A percentile compares a stretch with the other conserved stretches of the same genome.
phyloP scores from a whole-genome alignment of 2,329 filamentous ascomycete species.

The Aspergillus flavus region DNA sequence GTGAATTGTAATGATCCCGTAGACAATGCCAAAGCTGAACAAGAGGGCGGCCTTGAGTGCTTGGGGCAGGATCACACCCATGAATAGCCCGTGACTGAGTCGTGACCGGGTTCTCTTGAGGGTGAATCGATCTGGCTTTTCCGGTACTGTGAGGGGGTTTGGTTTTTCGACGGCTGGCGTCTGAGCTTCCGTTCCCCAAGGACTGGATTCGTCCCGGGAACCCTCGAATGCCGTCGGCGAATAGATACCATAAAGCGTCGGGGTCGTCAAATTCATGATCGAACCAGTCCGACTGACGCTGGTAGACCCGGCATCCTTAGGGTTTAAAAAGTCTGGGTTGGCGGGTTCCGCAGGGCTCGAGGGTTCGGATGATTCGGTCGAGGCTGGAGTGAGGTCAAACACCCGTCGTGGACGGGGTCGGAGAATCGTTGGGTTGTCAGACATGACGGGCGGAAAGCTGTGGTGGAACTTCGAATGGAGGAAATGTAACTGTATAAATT shows the following conservation, averaged over 20 bases:
- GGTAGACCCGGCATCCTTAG: conserved; percentile 37
- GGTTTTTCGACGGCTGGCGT: conserved; percentile 59
- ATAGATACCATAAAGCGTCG: conserved; percentile 91
- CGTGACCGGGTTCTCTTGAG: conserved; percentile 38
- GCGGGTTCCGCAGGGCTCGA: conserved; percentile 43
- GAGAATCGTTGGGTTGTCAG: conserved; percentile 56
- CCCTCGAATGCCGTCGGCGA: conserved; percentile 63
- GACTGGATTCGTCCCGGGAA: conserved; percentile 65
- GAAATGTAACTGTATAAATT: not conserved
- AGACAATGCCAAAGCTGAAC: conserved; percentile 77
- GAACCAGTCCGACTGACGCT: conserved; percentile 72
- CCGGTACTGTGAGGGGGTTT: conserved; percentile 42
- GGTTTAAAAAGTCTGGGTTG: conserved; percentile 37
- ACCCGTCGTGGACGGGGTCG: conserved; percentile 73
- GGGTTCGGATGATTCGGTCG: conserved; percentile 46
- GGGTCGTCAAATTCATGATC: conserved; percentile 81
- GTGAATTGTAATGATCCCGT: conserved; percentile 78
- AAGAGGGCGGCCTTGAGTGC: conserved; percentile 64
- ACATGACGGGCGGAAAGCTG: conserved; percentile 28
- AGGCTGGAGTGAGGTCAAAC: conserved; percentile 62
- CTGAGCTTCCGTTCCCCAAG: conserved; percentile 77
- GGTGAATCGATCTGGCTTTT: conserved; percentile 27
- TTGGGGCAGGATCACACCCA: conserved; percentile 56
- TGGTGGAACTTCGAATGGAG: not conserved
- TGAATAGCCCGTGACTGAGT: conserved; percentile 41